Conservation (phyloP, 495 filamentous ascomycete species). For the Lindgomyces ingoldianus region DNA sequence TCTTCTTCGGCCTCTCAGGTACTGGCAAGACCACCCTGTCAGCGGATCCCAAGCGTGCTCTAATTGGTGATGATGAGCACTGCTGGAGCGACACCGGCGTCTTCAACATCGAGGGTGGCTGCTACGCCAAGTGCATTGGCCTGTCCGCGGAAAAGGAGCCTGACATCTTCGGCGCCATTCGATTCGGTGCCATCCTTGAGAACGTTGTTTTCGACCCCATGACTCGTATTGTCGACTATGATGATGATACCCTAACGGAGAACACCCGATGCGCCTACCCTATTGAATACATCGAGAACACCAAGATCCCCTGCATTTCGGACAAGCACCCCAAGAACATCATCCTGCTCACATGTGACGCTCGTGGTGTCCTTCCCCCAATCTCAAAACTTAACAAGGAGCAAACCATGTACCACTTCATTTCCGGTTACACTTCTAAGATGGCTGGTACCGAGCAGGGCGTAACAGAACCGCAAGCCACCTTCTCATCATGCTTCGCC, state of each 20-base stretch:
- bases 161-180: slow-evolving; percentile 96
- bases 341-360: slow-evolving; percentile 96
- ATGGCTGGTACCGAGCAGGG: slow-evolving; percentile 99
- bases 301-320: slow-evolving; percentile 93
- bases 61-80: slow-evolving; percentile 99
- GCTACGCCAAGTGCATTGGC: slow-evolving; percentile 98
- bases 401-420: slow-evolving; percentile 99
- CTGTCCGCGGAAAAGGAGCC: slow-evolving; percentile 97
- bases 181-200: slow-evolving; percentile 94
- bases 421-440: slow-evolving; percentile 99
- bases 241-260: slow-evolving; percentile 91
- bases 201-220: slow-evolving; percentile 96
- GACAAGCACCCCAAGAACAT: slow-evolving; percentile 93
- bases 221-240: slow-evolving; percentile 89
- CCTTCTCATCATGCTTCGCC: slow-evolving; percentile 99
- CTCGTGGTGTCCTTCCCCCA: slow-evolving; percentile 92
- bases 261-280: slow-evolving; percentile 99
- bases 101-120: slow-evolving; percentile 99
- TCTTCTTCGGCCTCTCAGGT: slow-evolving; percentile 98
- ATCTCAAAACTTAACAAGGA: slow-evolving; percentile 95
- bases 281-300: slow-evolving; percentile 97
- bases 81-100: slow-evolving; percentile 96
- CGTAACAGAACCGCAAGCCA: slow-evolving; percentile 93
- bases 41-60: slow-evolving; percentile 89
- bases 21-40: slow-evolving; percentile 99